Conservation (phyloP, 345 rosid species). For the Populus alba region DNA sequence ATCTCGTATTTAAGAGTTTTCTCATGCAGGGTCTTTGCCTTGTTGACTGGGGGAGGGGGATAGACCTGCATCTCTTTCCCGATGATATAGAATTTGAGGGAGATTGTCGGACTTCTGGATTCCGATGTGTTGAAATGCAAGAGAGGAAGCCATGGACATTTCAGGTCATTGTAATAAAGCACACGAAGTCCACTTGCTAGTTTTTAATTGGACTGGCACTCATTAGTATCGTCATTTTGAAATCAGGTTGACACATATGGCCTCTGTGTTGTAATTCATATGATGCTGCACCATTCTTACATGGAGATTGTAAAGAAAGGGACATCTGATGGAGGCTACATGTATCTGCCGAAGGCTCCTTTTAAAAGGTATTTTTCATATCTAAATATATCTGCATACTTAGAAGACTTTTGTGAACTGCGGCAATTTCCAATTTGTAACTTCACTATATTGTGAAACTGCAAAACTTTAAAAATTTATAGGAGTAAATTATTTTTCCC, state of each 20-base stretch:
- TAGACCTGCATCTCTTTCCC: slow-evolving; percentile 78
- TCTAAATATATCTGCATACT: slow-evolving; percentile 1
- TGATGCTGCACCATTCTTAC: slow-evolving; percentile 81
- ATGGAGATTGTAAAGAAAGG: slow-evolving; percentile 63
- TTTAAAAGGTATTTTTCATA: slow-evolving; percentile 54
- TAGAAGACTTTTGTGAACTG: too few relatives aligned
- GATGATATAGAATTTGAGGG: slow-evolving; percentile 55
- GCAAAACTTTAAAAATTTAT: background rate
- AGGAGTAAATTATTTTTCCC: background rate
- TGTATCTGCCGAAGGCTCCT: slow-evolving; percentile 58
- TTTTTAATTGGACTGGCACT: slow-evolving; percentile 1
- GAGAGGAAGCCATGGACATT: slow-evolving; percentile 86
- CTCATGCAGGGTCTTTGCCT: slow-evolving; percentile 82
- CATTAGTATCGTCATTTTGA: background rate
- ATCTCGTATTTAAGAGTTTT: slow-evolving; percentile 1
- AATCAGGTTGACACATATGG: slow-evolving; percentile 80
- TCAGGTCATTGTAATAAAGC: slow-evolving; percentile 51
- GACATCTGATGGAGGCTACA: slow-evolving; percentile 41
- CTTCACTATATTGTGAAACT: background rate
- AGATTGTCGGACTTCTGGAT: slow-evolving; percentile 89
- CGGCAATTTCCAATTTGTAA: background rate
- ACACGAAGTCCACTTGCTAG: slow-evolving; percentile 10
- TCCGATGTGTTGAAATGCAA: slow-evolving; percentile 85
- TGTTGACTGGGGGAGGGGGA: slow-evolving; percentile 95
- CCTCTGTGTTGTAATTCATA: slow-evolving; percentile 72